Base-by-base conservation (phyloP, 495 filamentous ascomycete species). In the Haplographium delicatum region DNA sequence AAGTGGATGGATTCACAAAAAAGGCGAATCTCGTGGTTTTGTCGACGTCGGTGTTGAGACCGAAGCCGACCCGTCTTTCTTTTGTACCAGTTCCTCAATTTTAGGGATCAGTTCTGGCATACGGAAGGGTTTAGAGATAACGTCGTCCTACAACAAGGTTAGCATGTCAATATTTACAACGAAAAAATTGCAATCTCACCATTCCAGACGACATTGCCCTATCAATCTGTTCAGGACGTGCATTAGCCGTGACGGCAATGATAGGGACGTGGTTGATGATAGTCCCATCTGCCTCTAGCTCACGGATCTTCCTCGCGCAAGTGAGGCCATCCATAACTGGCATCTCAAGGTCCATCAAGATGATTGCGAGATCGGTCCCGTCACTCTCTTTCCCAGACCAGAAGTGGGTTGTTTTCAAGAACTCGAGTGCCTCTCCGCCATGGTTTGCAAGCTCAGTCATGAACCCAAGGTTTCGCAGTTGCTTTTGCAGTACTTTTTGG, bases 311-410 rank as follows among this genome's bases (percentile, higher is more conserved):
- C 27, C 69, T 65, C 15, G 85, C 82, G 49, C 85, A 85, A 16
- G 79, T 79, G 20, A 84, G 75, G 8, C 88, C 88, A 61, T 91
- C 82, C 80, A 89, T 89, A 11, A 90, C 67, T 0, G 88, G 88
- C 88, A 91, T 91, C 59, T 90, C 86, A 43, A 88, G 81, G 58
- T 91, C 88, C 84, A 89, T 89, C 3, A 90, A 68, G 16, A 90
- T 75, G 20, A 86, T 74, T 44, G 72, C 77, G 8, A 88, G 64
- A 7, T 62, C 59, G 3, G 20, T 24, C 11, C 55, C 59, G 19
- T 47, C 44, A 24, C 51, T 34, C 44, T 62, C 51, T 16, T 43
- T 34, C 2, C 60, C 60, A n/a, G 13, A 23, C 75, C 75, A 79
- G 50, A 73, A 76, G 8, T 67, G 64, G 15, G 74, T 76, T 15